phyloP scores from a whole-genome alignment of 306 rosid genomes.

The Elaeagnus macrophylla region DNA sequence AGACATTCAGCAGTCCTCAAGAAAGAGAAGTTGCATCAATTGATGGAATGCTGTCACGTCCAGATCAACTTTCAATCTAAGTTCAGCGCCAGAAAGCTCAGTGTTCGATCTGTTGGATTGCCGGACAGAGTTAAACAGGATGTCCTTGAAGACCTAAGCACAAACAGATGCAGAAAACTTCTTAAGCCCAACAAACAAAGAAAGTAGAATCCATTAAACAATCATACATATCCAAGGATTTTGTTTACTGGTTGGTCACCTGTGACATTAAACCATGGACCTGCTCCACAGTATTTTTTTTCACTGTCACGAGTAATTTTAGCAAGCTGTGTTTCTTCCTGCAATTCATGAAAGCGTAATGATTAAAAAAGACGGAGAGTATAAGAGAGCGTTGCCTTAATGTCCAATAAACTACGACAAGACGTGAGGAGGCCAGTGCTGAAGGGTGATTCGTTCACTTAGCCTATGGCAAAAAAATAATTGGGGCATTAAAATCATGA shows the following conservation, averaged over 20 bases:
- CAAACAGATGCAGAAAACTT: neutral
- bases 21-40: too few species aligned
- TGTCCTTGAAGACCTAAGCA: conserved; percentile 80
- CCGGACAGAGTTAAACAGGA: conserved; percentile 69
- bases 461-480: neutral
- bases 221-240: conserved; percentile 2
- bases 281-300: conserved; percentile 92
- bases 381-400: neutral
- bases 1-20: too few species aligned
- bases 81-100: conserved; percentile 71
- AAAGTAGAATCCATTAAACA: neutral
- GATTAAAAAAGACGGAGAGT: neutral
- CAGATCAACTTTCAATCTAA: conserved; percentile 77
- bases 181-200: too few species aligned
- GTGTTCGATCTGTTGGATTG: conserved; percentile 50
- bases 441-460: neutral
- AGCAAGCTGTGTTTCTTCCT: conserved; percentile 86
- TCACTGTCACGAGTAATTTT: conserved; percentile 89
- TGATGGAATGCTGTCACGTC: conserved; percentile 10
- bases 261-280: conserved; percentile 94
- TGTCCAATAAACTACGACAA: neutral
- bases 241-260: conserved; percentile 30
- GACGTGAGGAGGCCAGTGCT: neutral
- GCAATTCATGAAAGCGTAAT: conserved; percentile 26
- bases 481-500: neutral